phyloP scores from a whole-genome alignment of 2,329 filamentous ascomycete genomes.

The Colletotrichum somersetense region DNA sequence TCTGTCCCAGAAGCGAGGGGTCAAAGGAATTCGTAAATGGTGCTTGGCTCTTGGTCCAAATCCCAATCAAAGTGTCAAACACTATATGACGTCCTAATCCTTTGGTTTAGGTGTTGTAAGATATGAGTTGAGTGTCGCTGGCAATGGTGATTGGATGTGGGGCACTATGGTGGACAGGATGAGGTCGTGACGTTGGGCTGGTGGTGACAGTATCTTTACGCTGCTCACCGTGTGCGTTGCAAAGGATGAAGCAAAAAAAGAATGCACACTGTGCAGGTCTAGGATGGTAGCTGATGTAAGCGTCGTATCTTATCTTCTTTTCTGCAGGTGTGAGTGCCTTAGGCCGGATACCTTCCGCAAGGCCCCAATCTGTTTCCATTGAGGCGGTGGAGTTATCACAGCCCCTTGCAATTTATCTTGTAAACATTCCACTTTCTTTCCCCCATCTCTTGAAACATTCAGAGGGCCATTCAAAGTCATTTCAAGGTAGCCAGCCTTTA shows the following conservation, averaged over 20 bases:
- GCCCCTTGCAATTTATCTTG: background rate
- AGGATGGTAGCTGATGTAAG: background rate
- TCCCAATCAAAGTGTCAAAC: background rate
- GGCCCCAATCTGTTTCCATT: too few relatives aligned
- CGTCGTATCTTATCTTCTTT: background rate
- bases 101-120: background rate
- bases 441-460: background rate
- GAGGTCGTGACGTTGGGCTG: background rate
- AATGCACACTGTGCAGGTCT: background rate
- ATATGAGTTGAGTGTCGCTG: background rate
- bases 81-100: background rate
- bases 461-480: background rate
- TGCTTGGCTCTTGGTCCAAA: background rate
- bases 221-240: background rate
- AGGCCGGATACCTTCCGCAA: background rate
- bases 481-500: background rate
- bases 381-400: background rate
- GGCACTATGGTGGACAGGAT: background rate
- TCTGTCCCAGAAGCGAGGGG: background rate
- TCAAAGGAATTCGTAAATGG: background rate
- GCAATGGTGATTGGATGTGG: background rate
- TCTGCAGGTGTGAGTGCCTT: background rate
- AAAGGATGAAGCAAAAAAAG: background rate
- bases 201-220: constrained; percentile 2
- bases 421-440: background rate